Evolutionary conservation across 1,139 yeast species (phyloP).

Genomic region (Yamadazyma trypodendri): DNA sequence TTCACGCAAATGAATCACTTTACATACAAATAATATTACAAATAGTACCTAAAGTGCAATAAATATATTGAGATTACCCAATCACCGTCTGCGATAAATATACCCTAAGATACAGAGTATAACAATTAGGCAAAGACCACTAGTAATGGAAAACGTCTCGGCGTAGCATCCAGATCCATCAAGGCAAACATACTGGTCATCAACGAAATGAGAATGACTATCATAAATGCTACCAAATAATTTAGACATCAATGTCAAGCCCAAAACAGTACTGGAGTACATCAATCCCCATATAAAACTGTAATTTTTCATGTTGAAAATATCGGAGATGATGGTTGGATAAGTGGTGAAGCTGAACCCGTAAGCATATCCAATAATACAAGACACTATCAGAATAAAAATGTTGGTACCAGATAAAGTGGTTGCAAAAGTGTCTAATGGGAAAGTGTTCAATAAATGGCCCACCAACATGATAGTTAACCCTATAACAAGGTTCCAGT

Average conservation of each 20-base stretch:
- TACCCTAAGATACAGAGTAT: constrained; percentile 23
- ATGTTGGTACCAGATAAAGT: constrained; percentile 30
- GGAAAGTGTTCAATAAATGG: constrained; percentile 38
- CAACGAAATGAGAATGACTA: constrained; percentile 24
- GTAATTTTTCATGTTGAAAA: constrained; percentile 69
- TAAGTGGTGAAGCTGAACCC: constrained; percentile 79
- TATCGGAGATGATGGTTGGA: constrained; percentile 77
- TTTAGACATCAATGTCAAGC: constrained; percentile 37
- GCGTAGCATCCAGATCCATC: constrained; percentile 41
- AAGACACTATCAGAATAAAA: constrained; percentile 48
- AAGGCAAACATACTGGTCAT: constrained; percentile 35
- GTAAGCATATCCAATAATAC: constrained; percentile 69
- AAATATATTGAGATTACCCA: background rate
- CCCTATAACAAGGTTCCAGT: constrained; percentile 65
- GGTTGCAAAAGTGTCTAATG: constrained; percentile 25
- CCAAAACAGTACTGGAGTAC: constrained; percentile 53
- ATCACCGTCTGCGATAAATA: constrained; percentile 16
- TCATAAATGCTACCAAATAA: constrained; percentile 44
- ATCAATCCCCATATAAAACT: constrained; percentile 81
- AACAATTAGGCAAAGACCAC: constrained; percentile 26
- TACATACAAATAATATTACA: no score
- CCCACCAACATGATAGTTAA: constrained; percentile 38
- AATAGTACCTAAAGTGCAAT: background rate
- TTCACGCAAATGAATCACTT: no score
- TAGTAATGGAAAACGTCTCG: constrained; percentile 36